Evolutionary conservation across 257 asterid genomes (phyloP), one percentile per base, ranked within the genome.

Genomic region (Haberlea rhodopensis): DNA sequence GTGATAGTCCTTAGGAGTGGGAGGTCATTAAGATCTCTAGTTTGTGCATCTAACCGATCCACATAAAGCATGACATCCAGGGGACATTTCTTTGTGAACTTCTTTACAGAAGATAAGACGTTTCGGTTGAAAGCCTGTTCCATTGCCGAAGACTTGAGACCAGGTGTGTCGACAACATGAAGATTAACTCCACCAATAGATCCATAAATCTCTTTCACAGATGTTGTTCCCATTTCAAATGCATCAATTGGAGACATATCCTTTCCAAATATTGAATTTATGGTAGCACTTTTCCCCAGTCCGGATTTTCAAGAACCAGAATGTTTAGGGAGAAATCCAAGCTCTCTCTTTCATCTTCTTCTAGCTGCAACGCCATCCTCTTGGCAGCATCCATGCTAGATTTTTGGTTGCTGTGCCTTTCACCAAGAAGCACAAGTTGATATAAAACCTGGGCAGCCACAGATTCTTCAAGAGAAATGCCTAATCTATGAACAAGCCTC

Each of bases 211-310:
- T 80, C 87, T 67, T 72, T 84, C 34, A 80, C 91, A 18, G 77
- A 59, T 59, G 72, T 54, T 18, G 99, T 92, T 28, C 88, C 89
- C 26, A 83, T 79, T 69, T 78, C 87, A 66, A 92, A 92, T 16
- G 97, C 89, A 66, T 78, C 85, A 25, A 92, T 85, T 1, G 73
- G 66, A 34, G 94, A 74, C 79, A 78, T 92, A 75, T 89, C 90
- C 56, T 87, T 94, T 28, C 97, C 97, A 37, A 77, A 72, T 65
- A 92, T 70, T 6, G 98, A 87, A 71, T 92, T 92, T 72, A 92
- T 77, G 34, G 95, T 92, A 46, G 98, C 89, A 49, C 98, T 92
- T 65, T 92, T 92, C 57, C 97, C 98, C 76, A 87, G 96, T 28
- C 98, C 98, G 49, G 87, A 82, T 72, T 92, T 92, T 71, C 98